These are phyloP conservation scores for Amanita inopinata DNA, from an alignment of 768 basidiomycete species.

Conservation along the genomic window DNA sequence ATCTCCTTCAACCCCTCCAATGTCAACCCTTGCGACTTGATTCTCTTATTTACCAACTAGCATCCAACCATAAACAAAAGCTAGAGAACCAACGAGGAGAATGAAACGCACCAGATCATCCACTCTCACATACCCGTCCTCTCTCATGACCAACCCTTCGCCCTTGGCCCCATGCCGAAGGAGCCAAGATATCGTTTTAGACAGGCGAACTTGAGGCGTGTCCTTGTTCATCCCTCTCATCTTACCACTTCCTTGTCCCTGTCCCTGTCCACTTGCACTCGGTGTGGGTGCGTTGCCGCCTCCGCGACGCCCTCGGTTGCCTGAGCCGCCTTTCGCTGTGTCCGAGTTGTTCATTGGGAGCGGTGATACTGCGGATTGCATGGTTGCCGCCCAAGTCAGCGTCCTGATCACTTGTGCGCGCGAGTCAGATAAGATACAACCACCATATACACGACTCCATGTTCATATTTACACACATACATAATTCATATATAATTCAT, in stretches of 20 bases:
- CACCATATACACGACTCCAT: no score
- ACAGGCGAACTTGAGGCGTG: conserved; percentile 57
- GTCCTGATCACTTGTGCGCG: no score
- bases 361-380: no score
- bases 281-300: no score
- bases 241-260: conserved; percentile 23
- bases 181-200: conserved; percentile 85
- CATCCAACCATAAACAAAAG: not conserved
- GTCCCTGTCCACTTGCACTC: not conserved
- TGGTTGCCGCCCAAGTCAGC: not conserved
- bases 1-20: conserved; percentile 48
- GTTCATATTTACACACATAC: not conserved
- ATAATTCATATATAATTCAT: not conserved
- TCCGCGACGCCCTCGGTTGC: no score
- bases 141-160: conserved; percentile 64
- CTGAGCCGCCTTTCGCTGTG: no score
- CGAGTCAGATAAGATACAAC: no score
- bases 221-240: conserved; percentile 55
- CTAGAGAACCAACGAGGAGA: not conserved
- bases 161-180: conserved; percentile 84
- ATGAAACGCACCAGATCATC: conserved; percentile 61
- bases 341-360: no score
- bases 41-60: conserved; percentile 62
- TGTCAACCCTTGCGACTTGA: conserved; percentile 44
- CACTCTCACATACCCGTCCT: conserved; percentile 82